A percentile compares a stretch with the other conserved stretches of the same genome.
phyloP scores from a whole-genome alignment of 768 basidiomycete species.

The Tephrocybe rancida region DNA sequence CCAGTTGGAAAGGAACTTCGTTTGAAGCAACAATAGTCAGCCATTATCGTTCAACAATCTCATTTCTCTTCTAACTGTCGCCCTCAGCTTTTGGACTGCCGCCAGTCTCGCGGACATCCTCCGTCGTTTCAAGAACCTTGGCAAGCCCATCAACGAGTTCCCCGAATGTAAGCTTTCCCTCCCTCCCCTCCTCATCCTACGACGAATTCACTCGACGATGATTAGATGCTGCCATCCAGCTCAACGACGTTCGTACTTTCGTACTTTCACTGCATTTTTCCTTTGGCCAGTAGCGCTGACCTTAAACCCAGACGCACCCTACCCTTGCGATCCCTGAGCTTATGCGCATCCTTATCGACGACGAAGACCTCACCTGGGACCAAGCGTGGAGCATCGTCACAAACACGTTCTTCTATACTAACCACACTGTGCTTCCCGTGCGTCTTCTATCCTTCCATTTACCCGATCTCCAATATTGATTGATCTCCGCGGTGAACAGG shows the following conservation, averaged over 20 bases:
- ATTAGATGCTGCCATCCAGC: slow-evolving; percentile 85
- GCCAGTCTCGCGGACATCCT: slow-evolving; percentile 89
- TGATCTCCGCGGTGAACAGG: slow-evolving; percentile 38
- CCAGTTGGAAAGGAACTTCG: slow-evolving; percentile 85
- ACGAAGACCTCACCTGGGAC: slow-evolving; percentile 86
- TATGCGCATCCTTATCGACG: slow-evolving; percentile 90
- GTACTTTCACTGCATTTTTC: neutral
- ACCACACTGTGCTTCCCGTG: slow-evolving; percentile 91
- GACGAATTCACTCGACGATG: slow-evolving; percentile 3
- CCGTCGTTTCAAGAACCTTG: slow-evolving; percentile 89
- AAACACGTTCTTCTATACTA: slow-evolving; percentile 94
- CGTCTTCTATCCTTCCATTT: slow-evolving; percentile 25
- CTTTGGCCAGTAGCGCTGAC: neutral
- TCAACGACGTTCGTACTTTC: slow-evolving; percentile 70
- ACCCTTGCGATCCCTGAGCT: slow-evolving; percentile 94
- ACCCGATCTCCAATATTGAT: neutral
- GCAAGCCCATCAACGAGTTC: slow-evolving; percentile 77
- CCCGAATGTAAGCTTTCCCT: slow-evolving; percentile 63
- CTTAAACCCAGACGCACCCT: slow-evolving; percentile 74
- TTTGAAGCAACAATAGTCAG: slow-evolving; percentile 90
- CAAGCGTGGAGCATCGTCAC: slow-evolving; percentile 87
- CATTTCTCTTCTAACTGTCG: neutral
- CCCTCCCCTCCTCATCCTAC: neutral
- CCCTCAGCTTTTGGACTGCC: slow-evolving; percentile 78
- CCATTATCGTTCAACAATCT: neutral